phyloP scores from a whole-genome alignment of 768 basidiomycete genomes.

The Suillus alpinus region DNA sequence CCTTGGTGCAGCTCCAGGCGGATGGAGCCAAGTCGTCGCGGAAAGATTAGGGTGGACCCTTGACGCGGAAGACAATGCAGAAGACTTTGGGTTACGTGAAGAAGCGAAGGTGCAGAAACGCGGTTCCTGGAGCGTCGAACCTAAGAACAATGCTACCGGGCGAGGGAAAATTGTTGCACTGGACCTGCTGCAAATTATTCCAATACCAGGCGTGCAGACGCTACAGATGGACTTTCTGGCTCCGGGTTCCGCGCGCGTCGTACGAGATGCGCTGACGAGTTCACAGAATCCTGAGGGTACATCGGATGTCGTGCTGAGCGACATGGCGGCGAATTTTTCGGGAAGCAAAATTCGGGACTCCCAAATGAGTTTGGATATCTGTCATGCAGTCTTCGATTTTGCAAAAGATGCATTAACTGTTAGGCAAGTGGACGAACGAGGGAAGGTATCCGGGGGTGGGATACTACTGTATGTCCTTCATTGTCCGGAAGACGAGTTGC shows the following conservation, averaged over 20 bases:
- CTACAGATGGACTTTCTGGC: conserved; percentile 80
- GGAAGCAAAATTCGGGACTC: conserved; percentile 70
- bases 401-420: conserved; percentile 50
- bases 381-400: conserved; percentile 71
- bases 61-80: background rate
- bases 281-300: conserved; percentile 35
- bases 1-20: conserved; percentile 89
- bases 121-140: conserved; percentile 25
- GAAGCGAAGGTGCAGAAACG: background rate
- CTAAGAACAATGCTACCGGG: conserved; percentile 9
- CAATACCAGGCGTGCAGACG: conserved; percentile 69
- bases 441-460: conserved; percentile 42
- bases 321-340: conserved; percentile 85
- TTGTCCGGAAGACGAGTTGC: background rate
- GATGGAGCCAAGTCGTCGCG: conserved; percentile 88
- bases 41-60: conserved; percentile 53
- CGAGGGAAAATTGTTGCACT: conserved; percentile 64
- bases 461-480: conserved; percentile 50
- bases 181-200: conserved; percentile 71
- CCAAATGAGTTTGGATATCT: conserved; percentile 68
- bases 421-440: conserved; percentile 38
- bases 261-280: conserved; percentile 39
- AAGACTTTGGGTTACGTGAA: background rate
- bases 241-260: conserved; percentile 41
- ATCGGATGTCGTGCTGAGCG: conserved; percentile 82